Percentiles rank a stretch among this genome's conserved stretches.
Conservation (phyloP, 2,329 filamentous ascomycete species). For the Penicillium sp. region DNA sequence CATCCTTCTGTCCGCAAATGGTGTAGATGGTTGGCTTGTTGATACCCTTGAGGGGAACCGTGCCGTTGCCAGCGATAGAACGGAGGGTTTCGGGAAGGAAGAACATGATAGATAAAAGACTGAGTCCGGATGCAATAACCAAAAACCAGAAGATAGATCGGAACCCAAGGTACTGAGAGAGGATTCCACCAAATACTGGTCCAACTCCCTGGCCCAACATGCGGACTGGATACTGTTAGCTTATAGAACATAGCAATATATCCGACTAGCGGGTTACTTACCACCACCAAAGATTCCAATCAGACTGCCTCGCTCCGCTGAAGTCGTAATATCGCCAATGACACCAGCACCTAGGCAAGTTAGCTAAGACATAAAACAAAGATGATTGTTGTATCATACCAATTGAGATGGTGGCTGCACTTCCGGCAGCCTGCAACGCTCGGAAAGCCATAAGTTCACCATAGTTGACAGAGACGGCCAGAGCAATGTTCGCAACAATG, state of each 20-base stretch:
- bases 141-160: constrained; percentile 46
- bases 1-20: constrained; percentile 21
- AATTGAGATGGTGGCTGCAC: constrained; percentile 51
- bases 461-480: constrained; percentile 49
- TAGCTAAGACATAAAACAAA: not conserved
- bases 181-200: constrained; percentile 45
- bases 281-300: constrained; percentile 42
- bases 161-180: constrained; percentile 40
- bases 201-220: constrained; percentile 49
- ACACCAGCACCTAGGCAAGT: constrained; percentile 37
- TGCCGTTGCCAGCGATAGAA: constrained; percentile 47
- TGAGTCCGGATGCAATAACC: constrained; percentile 37
- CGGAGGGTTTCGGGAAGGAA: constrained; percentile 51
- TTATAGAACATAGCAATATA: not conserved
- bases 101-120: constrained; percentile 42
- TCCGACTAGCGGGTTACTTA: constrained; percentile 18
- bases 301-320: constrained; percentile 42
- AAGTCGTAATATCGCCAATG: constrained; percentile 43
- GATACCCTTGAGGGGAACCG: constrained; percentile 40
- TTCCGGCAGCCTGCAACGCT: constrained; percentile 51
- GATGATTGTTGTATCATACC: constrained; percentile 30
- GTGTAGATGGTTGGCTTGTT: constrained; percentile 44
- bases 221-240: constrained; percentile 30
- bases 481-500: constrained; percentile 48
- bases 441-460: constrained; percentile 47